These are phyloP conservation scores for Verticillium tricorpus DNA, from an alignment of 2,329 filamentous ascomycete genomes.

Conservation along the genomic window DNA sequence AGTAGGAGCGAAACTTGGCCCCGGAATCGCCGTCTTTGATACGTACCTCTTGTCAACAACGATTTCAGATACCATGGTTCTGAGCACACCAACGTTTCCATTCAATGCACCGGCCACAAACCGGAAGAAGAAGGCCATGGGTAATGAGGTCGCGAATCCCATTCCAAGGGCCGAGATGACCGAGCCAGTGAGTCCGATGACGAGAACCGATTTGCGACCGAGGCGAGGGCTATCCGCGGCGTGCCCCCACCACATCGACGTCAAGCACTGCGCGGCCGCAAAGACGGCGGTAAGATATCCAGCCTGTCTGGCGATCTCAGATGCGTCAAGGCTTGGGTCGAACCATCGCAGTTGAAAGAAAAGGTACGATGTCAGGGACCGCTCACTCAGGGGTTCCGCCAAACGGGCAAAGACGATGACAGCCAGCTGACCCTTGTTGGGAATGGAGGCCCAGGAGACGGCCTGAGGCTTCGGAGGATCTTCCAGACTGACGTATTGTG, in stretches of 20 bases:
- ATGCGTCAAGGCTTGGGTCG: slow-evolving; percentile 4
- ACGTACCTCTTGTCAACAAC: slow-evolving; percentile 13
- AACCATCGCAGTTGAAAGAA: slow-evolving; percentile 16
- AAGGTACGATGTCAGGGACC: slow-evolving; percentile 17
- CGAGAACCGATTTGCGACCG: slow-evolving; percentile 14
- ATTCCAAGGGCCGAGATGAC: slow-evolving; percentile 65
- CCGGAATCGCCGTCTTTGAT: too few relatives aligned
- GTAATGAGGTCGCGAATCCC: slow-evolving; percentile 63
- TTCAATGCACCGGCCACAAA: slow-evolving; percentile 15
- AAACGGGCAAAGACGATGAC: slow-evolving; percentile 20
- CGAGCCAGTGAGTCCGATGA: slow-evolving; percentile 31
- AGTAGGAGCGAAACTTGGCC: neutral
- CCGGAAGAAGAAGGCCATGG: slow-evolving; percentile 13
- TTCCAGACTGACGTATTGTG: too few relatives aligned
- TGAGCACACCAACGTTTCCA: slow-evolving; percentile 15
- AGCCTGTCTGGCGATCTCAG: slow-evolving; percentile 13
- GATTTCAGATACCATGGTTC: slow-evolving; percentile 18
- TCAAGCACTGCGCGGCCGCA: slow-evolving; percentile 15
- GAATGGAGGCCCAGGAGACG: slow-evolving; percentile 16
- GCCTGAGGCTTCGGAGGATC: neutral
- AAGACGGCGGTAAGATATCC: slow-evolving; percentile 15
- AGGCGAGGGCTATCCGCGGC: slow-evolving; percentile 11
- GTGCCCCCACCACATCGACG: slow-evolving; percentile 14
- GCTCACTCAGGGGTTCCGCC: slow-evolving; percentile 21
- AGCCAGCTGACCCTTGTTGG: slow-evolving; percentile 18